Percentiles rank a stretch among this genome's conserved stretches.
These are phyloP conservation scores for Ceratopteris richardii DNA, from an alignment of 75 land plant species.

Conservation along the genomic window DNA sequence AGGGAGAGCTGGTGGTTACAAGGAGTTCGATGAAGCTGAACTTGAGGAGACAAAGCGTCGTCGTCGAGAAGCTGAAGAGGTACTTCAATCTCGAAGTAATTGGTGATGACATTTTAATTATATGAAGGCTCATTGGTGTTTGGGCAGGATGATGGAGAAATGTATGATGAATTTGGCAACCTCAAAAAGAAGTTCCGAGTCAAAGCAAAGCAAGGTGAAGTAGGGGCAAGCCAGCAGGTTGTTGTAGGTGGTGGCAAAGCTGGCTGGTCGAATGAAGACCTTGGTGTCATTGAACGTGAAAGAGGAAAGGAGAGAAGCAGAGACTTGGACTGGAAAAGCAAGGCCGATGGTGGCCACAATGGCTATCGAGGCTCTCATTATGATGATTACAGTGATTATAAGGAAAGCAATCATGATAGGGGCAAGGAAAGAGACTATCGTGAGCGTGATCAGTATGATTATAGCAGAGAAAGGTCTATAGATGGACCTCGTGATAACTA, in stretches of 20 bases:
- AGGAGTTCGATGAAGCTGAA: conserved; percentile 96
- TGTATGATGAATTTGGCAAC: conserved; percentile 97
- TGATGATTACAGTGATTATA: conserved; percentile 10
- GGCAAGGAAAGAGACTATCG: conserved; percentile 26
- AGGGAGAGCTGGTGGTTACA: conserved; percentile 95
- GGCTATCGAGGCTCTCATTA: conserved; percentile 12
- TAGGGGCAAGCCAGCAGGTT: conserved; percentile 29
- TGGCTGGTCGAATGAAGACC: conserved; percentile 89
- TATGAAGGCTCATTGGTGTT: neutral
- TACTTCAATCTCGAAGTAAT: no score
- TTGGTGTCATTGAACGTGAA: conserved; percentile 46
- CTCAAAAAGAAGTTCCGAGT: conserved; percentile 88
- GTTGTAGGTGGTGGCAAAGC: conserved; percentile 51
- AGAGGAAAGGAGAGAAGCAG: conserved; percentile 38
- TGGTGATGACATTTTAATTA: neutral
- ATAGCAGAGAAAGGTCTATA: conserved; percentile 16
- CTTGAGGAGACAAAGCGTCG: conserved; percentile 80
- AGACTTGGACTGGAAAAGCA: conserved; percentile 10
- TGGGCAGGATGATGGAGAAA: conserved; percentile 92
- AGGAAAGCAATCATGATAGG: conserved; percentile 10
- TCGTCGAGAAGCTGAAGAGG: conserved; percentile 80
- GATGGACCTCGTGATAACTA: conserved; percentile 50
- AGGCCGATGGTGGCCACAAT: conserved; percentile 15
- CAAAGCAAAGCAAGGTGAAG: conserved; percentile 60
- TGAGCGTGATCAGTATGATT: conserved; percentile 13